These are phyloP conservation scores for Colletotrichum sp. DNA, from an alignment of 2,329 filamentous ascomycete species.

Conservation along the genomic window DNA sequence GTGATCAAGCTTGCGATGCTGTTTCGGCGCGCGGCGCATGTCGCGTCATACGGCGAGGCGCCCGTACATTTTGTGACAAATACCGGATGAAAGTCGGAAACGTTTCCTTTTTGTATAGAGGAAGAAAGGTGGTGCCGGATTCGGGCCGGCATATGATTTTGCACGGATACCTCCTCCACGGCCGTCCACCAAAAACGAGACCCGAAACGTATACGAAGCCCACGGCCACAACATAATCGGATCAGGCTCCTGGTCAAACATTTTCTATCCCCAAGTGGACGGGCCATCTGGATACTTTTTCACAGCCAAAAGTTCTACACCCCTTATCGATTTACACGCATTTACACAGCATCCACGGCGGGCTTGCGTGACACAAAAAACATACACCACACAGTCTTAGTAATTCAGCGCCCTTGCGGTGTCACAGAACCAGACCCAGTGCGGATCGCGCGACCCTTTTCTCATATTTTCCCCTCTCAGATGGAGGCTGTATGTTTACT, in stretches of 20 bases:
- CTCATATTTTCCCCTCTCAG: background rate
- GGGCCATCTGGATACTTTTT: background rate
- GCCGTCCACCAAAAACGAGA: background rate
- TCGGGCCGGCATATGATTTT: background rate
- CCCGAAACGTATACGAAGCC: slow-evolving; percentile 14
- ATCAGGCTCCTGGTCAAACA: background rate
- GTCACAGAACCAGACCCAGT: background rate
- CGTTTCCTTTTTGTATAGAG: slow-evolving; percentile 9
- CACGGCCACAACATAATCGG: slow-evolving; percentile 10
- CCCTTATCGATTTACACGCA: background rate
- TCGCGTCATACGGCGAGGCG: background rate
- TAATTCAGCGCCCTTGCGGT: background rate
- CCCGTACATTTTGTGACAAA: slow-evolving; percentile 14
- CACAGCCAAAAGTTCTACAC: background rate
- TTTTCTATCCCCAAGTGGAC: background rate
- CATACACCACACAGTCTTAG: background rate
- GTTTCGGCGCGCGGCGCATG: background rate
- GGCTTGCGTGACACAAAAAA: background rate
- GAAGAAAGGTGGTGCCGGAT: background rate
- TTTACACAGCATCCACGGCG: slow-evolving; percentile 7
- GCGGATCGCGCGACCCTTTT: background rate
- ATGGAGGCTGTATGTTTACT: slow-evolving; percentile 11
- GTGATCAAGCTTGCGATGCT: slow-evolving; percentile 29
- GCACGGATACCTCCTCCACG: background rate
- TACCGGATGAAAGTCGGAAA: background rate